Evolutionary conservation across 176 grass and related monocot genomes (phyloP).

Genomic region (Elaeis guineensis): DNA sequence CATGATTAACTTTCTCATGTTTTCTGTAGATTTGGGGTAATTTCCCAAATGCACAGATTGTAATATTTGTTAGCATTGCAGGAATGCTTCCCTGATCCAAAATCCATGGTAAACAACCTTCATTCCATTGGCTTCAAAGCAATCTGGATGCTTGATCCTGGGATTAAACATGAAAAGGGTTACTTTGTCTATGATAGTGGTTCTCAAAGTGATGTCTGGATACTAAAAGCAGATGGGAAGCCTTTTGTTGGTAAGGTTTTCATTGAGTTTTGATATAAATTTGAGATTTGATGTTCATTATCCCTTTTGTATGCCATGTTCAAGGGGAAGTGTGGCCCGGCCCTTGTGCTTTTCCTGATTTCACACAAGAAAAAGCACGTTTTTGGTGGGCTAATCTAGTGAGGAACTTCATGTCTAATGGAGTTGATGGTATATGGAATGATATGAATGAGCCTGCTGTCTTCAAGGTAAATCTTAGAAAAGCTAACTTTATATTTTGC

Average conservation of each 20-base stretch:
- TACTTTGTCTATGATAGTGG: constrained; percentile 84
- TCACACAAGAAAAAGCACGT: constrained; percentile 60
- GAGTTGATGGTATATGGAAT: constrained; percentile 96
- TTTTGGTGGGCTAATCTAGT: constrained; percentile 86
- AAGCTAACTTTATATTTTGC: constrained; percentile 10
- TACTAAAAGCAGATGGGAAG: constrained; percentile 49
- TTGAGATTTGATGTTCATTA: background rate
- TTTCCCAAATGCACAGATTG: constrained; percentile 4
- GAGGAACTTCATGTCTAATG: constrained; percentile 67
- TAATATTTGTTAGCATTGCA: constrained; percentile 23
- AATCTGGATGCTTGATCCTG: constrained; percentile 99
- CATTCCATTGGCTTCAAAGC: constrained; percentile 68
- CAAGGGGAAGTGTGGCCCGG: constrained; percentile 88
- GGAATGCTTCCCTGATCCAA: constrained; percentile 67
- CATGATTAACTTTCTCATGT: too few species aligned
- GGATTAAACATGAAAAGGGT: constrained; percentile 75
- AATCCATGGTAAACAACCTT: constrained; percentile 70
- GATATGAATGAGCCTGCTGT: constrained; percentile 97
- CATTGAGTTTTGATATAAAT: background rate
- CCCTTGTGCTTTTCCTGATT: constrained; percentile 97
- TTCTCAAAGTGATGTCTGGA: constrained; percentile 69
- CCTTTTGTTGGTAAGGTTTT: constrained; percentile 61
- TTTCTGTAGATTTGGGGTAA: too few species aligned
- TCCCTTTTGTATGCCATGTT: constrained; percentile 9
- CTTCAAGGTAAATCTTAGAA: constrained; percentile 48